These are phyloP conservation scores for Mycena galericulata DNA, from an alignment of 768 basidiomycete genomes.

Conservation along the genomic window DNA sequence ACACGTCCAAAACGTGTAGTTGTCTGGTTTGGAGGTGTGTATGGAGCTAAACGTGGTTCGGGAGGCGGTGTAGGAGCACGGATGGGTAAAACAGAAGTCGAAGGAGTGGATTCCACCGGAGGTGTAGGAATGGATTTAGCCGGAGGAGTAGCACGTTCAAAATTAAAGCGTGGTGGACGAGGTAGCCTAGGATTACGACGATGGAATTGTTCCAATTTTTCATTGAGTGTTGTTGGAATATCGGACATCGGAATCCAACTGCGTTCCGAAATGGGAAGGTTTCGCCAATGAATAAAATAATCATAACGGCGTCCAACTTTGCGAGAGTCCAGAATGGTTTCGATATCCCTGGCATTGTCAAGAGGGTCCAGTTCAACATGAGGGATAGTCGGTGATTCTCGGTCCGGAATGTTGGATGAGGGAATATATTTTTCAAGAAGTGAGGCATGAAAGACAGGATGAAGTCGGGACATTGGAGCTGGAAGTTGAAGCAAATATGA, in stretches of 20 bases:
- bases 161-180: background rate
- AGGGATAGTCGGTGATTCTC: background rate
- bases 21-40: background rate
- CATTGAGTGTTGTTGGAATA: background rate
- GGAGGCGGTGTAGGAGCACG: background rate
- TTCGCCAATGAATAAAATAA: background rate
- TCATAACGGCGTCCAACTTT: background rate
- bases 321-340: background rate
- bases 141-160: background rate
- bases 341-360: background rate
- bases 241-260: background rate
- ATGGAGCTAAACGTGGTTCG: background rate
- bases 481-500: background rate
- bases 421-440: constrained; percentile 22
- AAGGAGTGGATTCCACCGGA: background rate
- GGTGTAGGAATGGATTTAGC: background rate
- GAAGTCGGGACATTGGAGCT: constrained; percentile 40
- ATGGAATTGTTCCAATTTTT: background rate
- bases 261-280: background rate
- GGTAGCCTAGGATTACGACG: background rate
- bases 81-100: no score
- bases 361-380: background rate
- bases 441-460: background rate
- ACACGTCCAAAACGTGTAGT: background rate
- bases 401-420: background rate